These are phyloP conservation scores for Talaromyces islandicus DNA, from an alignment of 2,329 filamentous ascomycete genomes.

Conservation along the genomic window DNA sequence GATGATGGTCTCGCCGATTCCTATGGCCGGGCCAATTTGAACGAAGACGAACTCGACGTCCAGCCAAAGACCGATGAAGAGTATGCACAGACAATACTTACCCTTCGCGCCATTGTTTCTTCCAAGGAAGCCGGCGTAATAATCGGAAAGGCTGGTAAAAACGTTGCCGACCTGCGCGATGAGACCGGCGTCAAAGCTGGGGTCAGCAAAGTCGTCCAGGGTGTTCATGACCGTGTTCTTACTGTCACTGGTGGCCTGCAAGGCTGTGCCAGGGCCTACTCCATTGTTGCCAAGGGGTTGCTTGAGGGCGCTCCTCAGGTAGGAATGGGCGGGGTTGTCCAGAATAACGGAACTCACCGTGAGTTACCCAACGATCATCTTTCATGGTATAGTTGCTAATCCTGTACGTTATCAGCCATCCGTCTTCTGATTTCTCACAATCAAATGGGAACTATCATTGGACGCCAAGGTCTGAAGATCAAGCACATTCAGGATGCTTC, in stretches of 20 bases:
- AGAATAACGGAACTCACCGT: conserved; percentile 91
- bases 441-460: conserved; percentile 99
- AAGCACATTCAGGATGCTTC: conserved; percentile 98
- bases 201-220: conserved; percentile 97
- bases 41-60: conserved; percentile 66
- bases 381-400: neutral
- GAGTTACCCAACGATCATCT: conserved; percentile 39
- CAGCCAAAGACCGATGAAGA: conserved; percentile 93
- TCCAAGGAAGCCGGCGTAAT: conserved; percentile 99
- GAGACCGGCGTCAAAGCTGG: conserved; percentile 97
- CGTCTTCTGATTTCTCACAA: conserved; percentile 98
- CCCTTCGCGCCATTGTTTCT: conserved; percentile 92
- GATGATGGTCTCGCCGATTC: conserved; percentile 57
- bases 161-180: conserved; percentile 92
- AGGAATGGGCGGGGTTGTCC: conserved; percentile 89
- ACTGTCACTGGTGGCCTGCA: conserved; percentile 89
- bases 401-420: conserved; percentile 59
- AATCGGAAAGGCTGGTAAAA: conserved; percentile 97
- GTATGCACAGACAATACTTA: conserved; percentile 87
- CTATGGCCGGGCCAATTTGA: conserved; percentile 61
- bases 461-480: conserved; percentile 93
- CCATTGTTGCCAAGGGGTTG: conserved; percentile 83
- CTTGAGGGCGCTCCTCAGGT: conserved; percentile 90
- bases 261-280: conserved; percentile 85
- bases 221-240: conserved; percentile 93